Evolutionary conservation across 176 grass and related monocot species (phyloP).

Genomic region (Cymbopogon citratus): DNA sequence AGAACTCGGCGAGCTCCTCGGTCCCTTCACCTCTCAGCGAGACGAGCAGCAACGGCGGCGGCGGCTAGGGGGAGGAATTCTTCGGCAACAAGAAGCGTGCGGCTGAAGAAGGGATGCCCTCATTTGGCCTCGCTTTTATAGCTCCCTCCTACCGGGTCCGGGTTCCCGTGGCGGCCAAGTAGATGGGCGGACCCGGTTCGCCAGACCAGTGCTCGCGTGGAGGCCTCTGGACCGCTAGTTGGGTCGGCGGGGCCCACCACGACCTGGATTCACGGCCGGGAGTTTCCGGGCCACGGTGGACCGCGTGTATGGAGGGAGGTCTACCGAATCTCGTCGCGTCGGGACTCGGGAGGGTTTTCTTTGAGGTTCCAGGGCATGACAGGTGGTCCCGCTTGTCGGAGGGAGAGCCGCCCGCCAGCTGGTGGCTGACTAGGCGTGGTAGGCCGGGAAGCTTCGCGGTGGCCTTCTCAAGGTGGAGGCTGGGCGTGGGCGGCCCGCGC

Average conservation of each 20-base stretch:
- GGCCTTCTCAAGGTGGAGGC: not conserved
- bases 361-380: not conserved
- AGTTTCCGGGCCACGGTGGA: not conserved
- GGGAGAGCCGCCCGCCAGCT: not conserved
- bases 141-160: not conserved
- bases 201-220: not conserved
- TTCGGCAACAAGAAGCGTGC: slow-evolving; percentile 25
- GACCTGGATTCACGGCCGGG: not conserved
- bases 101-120: slow-evolving; percentile 28
- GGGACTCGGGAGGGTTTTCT: not conserved
- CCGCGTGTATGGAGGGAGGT: not conserved
- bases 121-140: slow-evolving; percentile 22
- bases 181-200: not conserved
- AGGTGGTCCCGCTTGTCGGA: not conserved
- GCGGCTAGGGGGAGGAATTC: slow-evolving; percentile 1
- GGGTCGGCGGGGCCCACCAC: not conserved
- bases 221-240: not conserved
- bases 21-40: not conserved
- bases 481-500: no score
- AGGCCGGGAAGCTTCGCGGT: slow-evolving; percentile 21
- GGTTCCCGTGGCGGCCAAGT: slow-evolving; percentile 19
- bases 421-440: slow-evolving; percentile 14
- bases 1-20: not conserved
- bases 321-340: no score
- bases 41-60: slow-evolving; percentile 26